A percentile compares a stretch with the other conserved stretches of the same genome.
Evolutionary conservation across 495 filamentous ascomycete species (phyloP).

Genomic region (Collariella sp.): DNA sequence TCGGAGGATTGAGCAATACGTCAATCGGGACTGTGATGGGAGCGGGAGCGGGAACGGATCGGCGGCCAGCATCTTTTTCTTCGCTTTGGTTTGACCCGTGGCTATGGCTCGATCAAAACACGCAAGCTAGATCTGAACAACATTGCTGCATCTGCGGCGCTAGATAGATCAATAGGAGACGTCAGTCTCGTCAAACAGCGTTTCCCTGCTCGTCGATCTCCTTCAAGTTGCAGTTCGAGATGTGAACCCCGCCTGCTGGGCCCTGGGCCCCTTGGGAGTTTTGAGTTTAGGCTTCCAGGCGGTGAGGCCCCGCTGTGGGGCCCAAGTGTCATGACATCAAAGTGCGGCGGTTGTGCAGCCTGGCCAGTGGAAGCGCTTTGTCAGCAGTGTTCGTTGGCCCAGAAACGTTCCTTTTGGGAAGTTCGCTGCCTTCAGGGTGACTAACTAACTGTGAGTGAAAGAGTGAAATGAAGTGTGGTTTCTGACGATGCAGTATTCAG

Average conservation of each 20-base stretch:
- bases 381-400: constrained; percentile 3
- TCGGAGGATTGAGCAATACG: constrained; percentile 6
- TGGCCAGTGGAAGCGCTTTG: constrained; percentile 6
- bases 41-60: background rate
- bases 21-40: constrained; percentile 8
- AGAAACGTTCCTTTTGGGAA: background rate
- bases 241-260: background rate
- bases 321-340: constrained; percentile 13
- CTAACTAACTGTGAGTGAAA: no score
- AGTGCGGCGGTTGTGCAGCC: background rate
- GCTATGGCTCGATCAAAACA: constrained; percentile 13
- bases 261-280: background rate
- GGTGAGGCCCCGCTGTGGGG: constrained; percentile 13
- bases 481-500: no score
- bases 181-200: constrained; percentile 8
- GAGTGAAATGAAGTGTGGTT: no score
- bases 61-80: constrained; percentile 18
- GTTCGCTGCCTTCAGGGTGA: no score
- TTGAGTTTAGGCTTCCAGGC: constrained; percentile 6
- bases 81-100: constrained; percentile 7
- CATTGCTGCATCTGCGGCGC: constrained; percentile 19
- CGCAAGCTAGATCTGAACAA: constrained; percentile 24
- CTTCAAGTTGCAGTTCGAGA: background rate
- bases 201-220: background rate
- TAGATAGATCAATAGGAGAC: constrained; percentile 22